phyloP scores from a whole-genome alignment of 805 yeast species.

The Wickerhamomyces strasburgensis region DNA sequence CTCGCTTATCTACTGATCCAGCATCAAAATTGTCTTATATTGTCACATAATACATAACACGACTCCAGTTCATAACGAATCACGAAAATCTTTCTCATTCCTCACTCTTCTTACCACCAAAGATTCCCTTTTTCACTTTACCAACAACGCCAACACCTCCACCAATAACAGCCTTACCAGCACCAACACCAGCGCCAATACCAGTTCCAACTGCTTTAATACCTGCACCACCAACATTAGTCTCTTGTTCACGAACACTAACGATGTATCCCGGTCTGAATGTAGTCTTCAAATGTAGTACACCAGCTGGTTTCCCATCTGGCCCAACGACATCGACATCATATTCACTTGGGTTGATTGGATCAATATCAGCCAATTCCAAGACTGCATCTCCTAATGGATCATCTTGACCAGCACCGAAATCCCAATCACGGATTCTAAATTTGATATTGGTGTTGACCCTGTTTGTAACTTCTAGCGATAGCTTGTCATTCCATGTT shows the following conservation, averaged over 20 bases:
- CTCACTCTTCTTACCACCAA: constrained; percentile 28
- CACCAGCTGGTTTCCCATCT: constrained; percentile 50
- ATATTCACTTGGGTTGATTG: constrained; percentile 45
- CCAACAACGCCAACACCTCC: constrained; percentile 42
- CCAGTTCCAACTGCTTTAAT: constrained; percentile 50
- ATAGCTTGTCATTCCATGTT: constrained; percentile 72
- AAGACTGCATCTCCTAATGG: constrained; percentile 61
- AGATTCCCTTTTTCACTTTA: constrained; percentile 35
- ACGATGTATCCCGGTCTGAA: constrained; percentile 72
- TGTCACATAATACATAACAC: background rate
- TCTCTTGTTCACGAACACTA: constrained; percentile 33
- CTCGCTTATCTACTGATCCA: no score
- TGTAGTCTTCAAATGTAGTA: constrained; percentile 48
- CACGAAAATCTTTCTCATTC: constrained; percentile 2
- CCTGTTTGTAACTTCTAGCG: constrained; percentile 54
- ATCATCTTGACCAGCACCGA: constrained; percentile 85
- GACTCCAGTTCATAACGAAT: no score
- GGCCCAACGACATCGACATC: constrained; percentile 44
- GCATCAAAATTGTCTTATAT: no score
- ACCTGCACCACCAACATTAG: constrained; percentile 43
- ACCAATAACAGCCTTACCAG: constrained; percentile 37
- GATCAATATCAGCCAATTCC: constrained; percentile 56
- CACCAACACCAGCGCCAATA: constrained; percentile 39
- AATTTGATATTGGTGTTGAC: constrained; percentile 54
- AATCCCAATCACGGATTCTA: constrained; percentile 84